Evolutionary conservation across 495 filamentous ascomycete genomes (phyloP).

Genomic region (Neurospora sp.): DNA sequence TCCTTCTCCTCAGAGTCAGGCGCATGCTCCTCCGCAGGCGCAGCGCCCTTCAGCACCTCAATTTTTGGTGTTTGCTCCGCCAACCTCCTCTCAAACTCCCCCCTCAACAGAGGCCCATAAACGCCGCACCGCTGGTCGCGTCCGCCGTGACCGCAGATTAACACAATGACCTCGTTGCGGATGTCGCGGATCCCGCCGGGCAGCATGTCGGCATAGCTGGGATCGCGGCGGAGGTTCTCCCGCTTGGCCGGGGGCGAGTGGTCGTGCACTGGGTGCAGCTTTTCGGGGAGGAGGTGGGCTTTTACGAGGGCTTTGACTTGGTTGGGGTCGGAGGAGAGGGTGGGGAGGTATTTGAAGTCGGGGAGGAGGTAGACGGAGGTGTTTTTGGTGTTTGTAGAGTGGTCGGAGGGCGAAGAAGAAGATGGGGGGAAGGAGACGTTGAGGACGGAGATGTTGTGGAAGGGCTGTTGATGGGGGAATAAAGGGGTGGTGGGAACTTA

Average conservation of each 20-base stretch:
- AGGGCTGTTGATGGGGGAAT: slow-evolving; percentile 45
- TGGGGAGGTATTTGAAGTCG: slow-evolving; percentile 65
- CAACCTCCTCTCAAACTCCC: slow-evolving; percentile 51
- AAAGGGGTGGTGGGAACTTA: neutral
- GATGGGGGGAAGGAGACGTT: slow-evolving; percentile 56
- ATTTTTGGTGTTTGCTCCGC: slow-evolving; percentile 17
- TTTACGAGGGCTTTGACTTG: slow-evolving; percentile 45
- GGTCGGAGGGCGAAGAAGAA: slow-evolving; percentile 10
- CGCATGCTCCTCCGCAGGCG: slow-evolving; percentile 5
- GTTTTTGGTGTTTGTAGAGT: slow-evolving; percentile 31
- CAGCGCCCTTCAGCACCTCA: slow-evolving; percentile 26
- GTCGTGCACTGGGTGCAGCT: slow-evolving; percentile 49
- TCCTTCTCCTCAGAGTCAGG: slow-evolving; percentile 3
- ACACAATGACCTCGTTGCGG: slow-evolving; percentile 50
- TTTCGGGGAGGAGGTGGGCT: slow-evolving; percentile 47
- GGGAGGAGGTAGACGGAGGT: slow-evolving; percentile 67
- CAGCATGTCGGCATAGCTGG: slow-evolving; percentile 33
- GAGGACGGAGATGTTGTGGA: slow-evolving; percentile 65
- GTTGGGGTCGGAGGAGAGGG: slow-evolving; percentile 47
- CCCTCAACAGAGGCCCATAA: slow-evolving; percentile 59
- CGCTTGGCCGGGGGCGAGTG: slow-evolving; percentile 41
- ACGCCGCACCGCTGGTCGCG: slow-evolving; percentile 74
- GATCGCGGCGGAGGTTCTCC: slow-evolving; percentile 30
- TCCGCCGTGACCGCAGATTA: slow-evolving; percentile 78
- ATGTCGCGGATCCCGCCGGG: slow-evolving; percentile 44